Base-by-base conservation (phyloP, 371 early-diverging fungal genomes). In the Mucor ambiguus region DNA sequence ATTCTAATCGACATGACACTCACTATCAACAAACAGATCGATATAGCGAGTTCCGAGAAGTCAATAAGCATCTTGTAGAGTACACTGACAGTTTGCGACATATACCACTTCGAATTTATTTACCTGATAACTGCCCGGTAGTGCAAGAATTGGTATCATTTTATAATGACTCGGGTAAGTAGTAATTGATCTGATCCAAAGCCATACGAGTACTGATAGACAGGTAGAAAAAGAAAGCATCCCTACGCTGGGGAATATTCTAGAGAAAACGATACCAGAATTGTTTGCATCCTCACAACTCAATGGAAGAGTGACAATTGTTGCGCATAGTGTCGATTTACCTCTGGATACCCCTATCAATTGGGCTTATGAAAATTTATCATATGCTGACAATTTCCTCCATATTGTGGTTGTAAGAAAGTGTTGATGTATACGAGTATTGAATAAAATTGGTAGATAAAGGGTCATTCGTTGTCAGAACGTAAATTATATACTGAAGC, bases 321-420 rank as follows among this genome's bases (percentile, higher is more conserved):
- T 88, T 37, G 70, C 83, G 28, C 91, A 91, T 65, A 90, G 91
- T 14, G 69, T 90, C 41, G 65, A 63, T 41, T 60, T 88, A 26
- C 87, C 84, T 29, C 66, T 84, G 46, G 85, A 87, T 35, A 87
- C 85, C 20, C 89, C 90, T 9, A 80, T 90, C 28, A 62, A 80
- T 46, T 90, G 90, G 90, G 84, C 88, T 20, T 84, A 86, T 59
- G 85, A 83, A 46, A 85, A 90, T 65, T 72, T 89, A 37, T 82
- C 86, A 5, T 90, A 85, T 76, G 84, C 90, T 9, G 92, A 92
- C 70, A 88, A 89, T 66, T 92, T 92, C 71, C 67, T 92, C 52
- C 92, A 92, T 74, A 66, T 92, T 58, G 89, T 90, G 18, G 69
- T 88, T n/a, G 44, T 8, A 20, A 44, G 44, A 20, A 44, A 44